A percentile compares a stretch with the other conserved stretches of the same genome.
Conservation (phyloP, 306 rosid genomes). For the Fagus sylvatica region DNA sequence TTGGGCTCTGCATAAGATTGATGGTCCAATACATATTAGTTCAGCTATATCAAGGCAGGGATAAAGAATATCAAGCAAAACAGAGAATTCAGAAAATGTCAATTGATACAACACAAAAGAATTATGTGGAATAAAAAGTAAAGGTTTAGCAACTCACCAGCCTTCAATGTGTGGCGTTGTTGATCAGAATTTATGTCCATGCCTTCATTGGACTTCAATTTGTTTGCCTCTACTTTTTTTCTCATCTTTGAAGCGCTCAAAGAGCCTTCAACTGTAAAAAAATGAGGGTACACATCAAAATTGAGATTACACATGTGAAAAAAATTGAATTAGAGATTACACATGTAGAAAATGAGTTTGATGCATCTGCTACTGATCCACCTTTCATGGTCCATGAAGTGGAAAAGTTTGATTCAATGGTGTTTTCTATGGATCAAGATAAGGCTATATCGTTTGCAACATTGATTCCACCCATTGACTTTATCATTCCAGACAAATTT, state of each 20-base stretch:
- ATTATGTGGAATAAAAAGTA: neutral
- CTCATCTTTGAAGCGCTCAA: constrained; percentile 63
- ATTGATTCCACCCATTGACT: no score
- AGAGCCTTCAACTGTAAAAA: constrained; percentile 81
- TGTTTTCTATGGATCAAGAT: no score
- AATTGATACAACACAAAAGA: neutral
- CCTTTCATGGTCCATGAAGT: no score
- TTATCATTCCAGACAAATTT: no score
- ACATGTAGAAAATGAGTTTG: no score
- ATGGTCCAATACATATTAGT: constrained; percentile 14
- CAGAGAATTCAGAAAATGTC: neutral
- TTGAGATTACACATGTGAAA: neutral
- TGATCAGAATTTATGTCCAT: constrained; percentile 27
- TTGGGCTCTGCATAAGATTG: constrained; percentile 40
- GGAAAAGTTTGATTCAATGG: no score
- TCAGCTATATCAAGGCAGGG: constrained; percentile 9
- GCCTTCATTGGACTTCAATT: constrained; percentile 29
- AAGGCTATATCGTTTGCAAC: no score
- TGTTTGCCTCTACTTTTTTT: constrained; percentile 44
- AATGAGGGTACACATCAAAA: neutral
- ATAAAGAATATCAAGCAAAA: constrained; percentile 7
- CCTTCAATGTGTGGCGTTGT: constrained; percentile 29
- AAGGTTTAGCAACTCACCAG: constrained; percentile 45
- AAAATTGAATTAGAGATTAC: neutral
- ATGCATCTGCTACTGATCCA: no score